phyloP scores from a whole-genome alignment of 345 rosid genomes.

The Euclidium syriacum region DNA sequence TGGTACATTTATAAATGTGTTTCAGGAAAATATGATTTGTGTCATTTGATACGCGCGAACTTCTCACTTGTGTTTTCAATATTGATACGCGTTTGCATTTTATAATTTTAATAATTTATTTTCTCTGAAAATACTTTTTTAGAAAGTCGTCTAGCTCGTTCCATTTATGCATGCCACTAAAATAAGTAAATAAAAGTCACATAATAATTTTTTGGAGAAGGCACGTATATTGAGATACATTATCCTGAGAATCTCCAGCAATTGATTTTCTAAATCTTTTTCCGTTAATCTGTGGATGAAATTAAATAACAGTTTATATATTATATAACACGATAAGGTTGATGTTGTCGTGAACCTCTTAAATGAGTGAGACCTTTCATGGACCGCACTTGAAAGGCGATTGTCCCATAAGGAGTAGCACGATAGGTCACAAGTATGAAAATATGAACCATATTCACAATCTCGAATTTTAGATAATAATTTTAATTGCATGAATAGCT shows the following conservation, averaged over 20 bases:
- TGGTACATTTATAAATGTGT: not conserved
- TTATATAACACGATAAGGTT: constrained; percentile 14
- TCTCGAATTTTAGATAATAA: too few species aligned
- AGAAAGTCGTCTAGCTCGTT: too few species aligned
- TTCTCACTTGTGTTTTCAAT: too few species aligned
- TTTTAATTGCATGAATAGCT: too few species aligned
- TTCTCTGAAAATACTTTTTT: not conserved
- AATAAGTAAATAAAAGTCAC: not conserved
- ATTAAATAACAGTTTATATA: too few species aligned
- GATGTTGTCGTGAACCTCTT: constrained; percentile 7
- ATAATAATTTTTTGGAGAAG: not conserved
- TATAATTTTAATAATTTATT: not conserved
- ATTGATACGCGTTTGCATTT: too few species aligned
- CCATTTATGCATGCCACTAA: not conserved
- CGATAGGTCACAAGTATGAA: not conserved
- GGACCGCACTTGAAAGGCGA: not conserved
- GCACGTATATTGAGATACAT: not conserved
- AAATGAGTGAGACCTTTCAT: constrained; percentile 12
- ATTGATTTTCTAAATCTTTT: not conserved
- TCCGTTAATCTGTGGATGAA: not conserved
- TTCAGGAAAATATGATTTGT: not conserved
- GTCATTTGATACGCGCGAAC: not conserved
- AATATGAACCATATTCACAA: too few species aligned
- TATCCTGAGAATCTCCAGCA: not conserved
- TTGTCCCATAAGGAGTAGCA: constrained; percentile 1